Percentiles rank a stretch among this genome's conserved stretches.
Conservation (phyloP, 495 filamentous ascomycete genomes). For the Podospora conica region DNA sequence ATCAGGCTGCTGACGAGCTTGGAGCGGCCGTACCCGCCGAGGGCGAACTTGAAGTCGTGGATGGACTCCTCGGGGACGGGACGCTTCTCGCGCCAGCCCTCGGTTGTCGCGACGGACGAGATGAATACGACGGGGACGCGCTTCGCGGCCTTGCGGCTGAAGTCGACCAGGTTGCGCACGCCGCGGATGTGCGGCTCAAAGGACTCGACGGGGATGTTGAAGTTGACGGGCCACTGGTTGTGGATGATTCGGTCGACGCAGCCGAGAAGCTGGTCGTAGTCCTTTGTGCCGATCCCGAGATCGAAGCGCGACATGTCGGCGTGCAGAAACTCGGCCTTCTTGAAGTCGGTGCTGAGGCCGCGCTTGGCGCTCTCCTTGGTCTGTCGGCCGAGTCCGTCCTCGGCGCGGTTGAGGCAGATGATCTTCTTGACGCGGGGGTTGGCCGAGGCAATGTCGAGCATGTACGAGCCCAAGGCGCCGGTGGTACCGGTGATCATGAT, state of each 20-base stretch:
- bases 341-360: conserved; percentile 30
- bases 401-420: conserved; percentile 50
- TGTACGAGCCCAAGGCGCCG: conserved; percentile 52
- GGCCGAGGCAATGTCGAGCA: conserved; percentile 40
- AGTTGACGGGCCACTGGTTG: conserved; percentile 60
- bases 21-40: conserved; percentile 51
- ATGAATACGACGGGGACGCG: conserved; percentile 49
- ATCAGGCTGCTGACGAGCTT: conserved; percentile 51
- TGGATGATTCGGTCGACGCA: conserved; percentile 50
- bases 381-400: conserved; percentile 35
- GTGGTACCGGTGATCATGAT: conserved; percentile 56
- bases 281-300: conserved; percentile 38
- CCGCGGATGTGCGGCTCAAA: conserved; percentile 47
- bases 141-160: conserved; percentile 38
- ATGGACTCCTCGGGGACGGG: conserved; percentile 43
- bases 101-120: conserved; percentile 46
- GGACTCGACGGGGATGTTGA: conserved; percentile 49
- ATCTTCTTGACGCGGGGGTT: conserved; percentile 41
- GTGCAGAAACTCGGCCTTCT: conserved; percentile 45
- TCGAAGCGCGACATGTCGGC: conserved; percentile 40
- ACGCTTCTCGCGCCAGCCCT: conserved; percentile 27
- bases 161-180: conserved; percentile 48
- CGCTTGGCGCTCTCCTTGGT: conserved; percentile 24
- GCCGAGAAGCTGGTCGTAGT: conserved; percentile 34
- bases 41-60: conserved; percentile 31